These are phyloP conservation scores for Quercus variabilis DNA, from an alignment of 306 rosid genomes.

Conservation along the genomic window DNA sequence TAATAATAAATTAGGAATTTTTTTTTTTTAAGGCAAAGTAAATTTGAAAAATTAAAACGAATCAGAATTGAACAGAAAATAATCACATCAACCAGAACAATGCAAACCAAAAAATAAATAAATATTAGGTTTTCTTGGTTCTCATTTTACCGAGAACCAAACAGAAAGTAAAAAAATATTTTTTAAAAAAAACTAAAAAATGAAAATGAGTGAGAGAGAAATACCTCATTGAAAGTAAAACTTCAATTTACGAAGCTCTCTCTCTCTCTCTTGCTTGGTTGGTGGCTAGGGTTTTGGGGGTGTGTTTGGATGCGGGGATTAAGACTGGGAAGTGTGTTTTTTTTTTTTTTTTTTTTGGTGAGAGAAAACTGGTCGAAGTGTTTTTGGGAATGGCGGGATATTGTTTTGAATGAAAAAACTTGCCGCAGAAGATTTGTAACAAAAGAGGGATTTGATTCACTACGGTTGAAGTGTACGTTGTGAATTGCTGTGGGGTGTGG, in stretches of 20 bases:
- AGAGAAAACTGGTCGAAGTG: too few species aligned
- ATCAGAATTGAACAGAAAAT: neutral
- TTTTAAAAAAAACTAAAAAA: too few species aligned
- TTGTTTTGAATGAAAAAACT: neutral
- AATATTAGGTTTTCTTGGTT: too few species aligned
- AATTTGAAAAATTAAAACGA: too few species aligned
- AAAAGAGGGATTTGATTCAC: too few species aligned
- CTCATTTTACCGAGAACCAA: neutral
- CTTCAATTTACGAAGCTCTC: neutral
- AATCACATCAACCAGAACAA: too few species aligned
- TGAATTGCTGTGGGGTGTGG: neutral
- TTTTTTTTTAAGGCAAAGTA: too few species aligned
- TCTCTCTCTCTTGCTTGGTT: too few species aligned
- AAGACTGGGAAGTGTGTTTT: neutral
- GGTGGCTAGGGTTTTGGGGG: neutral
- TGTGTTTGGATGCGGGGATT: neutral
- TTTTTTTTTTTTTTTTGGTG: too few species aligned
- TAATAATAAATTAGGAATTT: too few species aligned
- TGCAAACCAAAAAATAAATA: too few species aligned
- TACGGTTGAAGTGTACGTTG: too few species aligned
- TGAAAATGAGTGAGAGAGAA: neutral
- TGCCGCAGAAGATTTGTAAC: conserved; percentile 18
- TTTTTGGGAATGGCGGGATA: neutral
- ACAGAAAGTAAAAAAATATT: neutral
- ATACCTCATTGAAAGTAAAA: neutral